phyloP scores from a whole-genome alignment of 495 filamentous ascomycete genomes.

The Lophiotrema nucula region DNA sequence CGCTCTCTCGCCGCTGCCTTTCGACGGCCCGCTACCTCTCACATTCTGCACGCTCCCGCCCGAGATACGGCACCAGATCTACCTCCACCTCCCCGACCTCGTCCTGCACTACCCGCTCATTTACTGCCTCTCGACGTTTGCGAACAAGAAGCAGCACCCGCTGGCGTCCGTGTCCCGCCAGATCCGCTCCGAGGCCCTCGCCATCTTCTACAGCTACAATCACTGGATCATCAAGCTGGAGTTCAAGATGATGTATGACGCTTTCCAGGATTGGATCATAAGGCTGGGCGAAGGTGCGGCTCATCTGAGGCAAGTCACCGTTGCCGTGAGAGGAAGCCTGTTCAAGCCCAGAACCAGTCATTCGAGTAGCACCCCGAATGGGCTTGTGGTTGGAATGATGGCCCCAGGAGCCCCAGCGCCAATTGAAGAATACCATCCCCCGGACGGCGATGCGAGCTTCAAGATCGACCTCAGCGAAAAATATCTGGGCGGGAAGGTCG shows the following conservation, averaged over 20 bases:
- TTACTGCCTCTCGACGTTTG: constrained; percentile 35
- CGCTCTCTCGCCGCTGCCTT: neutral
- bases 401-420: neutral
- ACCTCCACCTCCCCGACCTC: constrained; percentile 31
- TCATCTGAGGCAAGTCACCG: constrained; percentile 15
- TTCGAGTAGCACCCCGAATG: neutral
- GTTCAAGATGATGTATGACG: constrained; percentile 33
- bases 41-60: constrained; percentile 28
- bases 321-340: constrained; percentile 19
- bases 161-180: constrained; percentile 29
- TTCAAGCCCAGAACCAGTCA: constrained; percentile 26
- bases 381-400: neutral
- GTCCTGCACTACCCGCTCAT: constrained; percentile 30
- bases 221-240: constrained; percentile 36
- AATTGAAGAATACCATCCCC: constrained; percentile 17
- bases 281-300: constrained; percentile 12
- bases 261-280: constrained; percentile 32
- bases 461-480: constrained; percentile 32
- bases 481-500: constrained; percentile 25
- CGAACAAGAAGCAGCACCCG: constrained; percentile 29
- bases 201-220: constrained; percentile 35
- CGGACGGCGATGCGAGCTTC: constrained; percentile 33
- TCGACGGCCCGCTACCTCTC: neutral
- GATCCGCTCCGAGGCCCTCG: constrained; percentile 31
- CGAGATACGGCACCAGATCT: constrained; percentile 33